Evolutionary conservation across 208 protist genomes (phyloP), one percentile per base, ranked within the genome.

Genomic region (Trypanosoma melophagium): DNA sequence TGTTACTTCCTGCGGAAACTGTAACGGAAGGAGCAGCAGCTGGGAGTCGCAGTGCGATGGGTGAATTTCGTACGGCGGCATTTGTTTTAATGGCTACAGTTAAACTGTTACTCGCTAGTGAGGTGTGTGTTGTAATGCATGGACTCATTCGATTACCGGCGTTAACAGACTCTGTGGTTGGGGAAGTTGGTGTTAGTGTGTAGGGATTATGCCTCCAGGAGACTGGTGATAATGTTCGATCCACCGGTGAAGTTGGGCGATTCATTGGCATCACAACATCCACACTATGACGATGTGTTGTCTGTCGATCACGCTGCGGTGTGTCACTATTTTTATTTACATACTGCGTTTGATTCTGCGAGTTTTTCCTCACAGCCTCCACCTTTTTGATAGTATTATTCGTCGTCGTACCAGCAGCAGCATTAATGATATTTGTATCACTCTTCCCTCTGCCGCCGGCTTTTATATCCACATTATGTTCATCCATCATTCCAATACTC

Each of bases 121-220:
- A 60, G 16, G 14, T 24, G 17, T 19, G 22, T 35, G 44, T 49
- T 1, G 28, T 35, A 35, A 31, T 16, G 1, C 53, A 17, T 19
- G 53, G 35, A 50, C 50, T 60, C 13, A 42, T 31, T 13, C 16
- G 25, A 19, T 51, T 44, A 21, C 9, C 28, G 5, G 41, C 41
- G 24, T 22, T 50, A 0, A 52, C 17, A 10, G 53, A 45, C 0
- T 60, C 52, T 16, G 52, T 60, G 1, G 55, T 45, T 7, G 60
- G 50, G 0, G 62, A 60, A 12, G 52, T 28, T 49, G 53, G n/a
- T 0, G 62, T 28, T 4, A 21, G 17, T 12, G 19, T 24, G 16
- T 69, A 69, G 2, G 64, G 64, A 31, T 69, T 62, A 55, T 69
- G 64, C 7, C 64, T 53, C 64, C 64, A 69, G 7, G 53, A 62